A percentile compares a stretch with the other conserved stretches of the same genome.
phyloP scores from a whole-genome alignment of 129 eudicot genomes.

The Silybum marianum region DNA sequence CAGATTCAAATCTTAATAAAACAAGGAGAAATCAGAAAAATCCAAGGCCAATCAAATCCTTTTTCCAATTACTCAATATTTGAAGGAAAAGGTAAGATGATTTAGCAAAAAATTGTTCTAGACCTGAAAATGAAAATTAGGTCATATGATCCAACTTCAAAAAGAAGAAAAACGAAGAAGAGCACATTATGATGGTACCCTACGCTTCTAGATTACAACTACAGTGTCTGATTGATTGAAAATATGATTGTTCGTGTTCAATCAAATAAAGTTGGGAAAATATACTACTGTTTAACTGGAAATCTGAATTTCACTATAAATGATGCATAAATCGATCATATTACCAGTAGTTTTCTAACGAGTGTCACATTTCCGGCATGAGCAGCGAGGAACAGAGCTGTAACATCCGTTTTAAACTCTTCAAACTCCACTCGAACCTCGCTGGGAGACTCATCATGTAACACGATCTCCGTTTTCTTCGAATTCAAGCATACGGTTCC shows the following conservation, averaged over 20 bases:
- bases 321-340: neutral
- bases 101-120: constrained; percentile 2
- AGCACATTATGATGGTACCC: neutral
- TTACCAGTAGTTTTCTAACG: constrained; percentile 63
- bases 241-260: neutral
- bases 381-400: constrained; percentile 77
- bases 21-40: constrained; percentile 8
- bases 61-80: neutral
- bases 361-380: constrained; percentile 63
- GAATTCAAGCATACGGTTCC: constrained; percentile 66
- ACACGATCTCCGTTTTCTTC: constrained; percentile 58
- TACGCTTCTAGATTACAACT: neutral
- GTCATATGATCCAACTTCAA: neutral
- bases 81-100: neutral
- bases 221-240: neutral
- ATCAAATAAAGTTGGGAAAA: neutral
- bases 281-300: too few relatives aligned
- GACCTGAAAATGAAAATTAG: neutral
- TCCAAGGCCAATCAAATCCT: neutral
- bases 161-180: neutral
- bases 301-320: neutral
- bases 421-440: constrained; percentile 53
- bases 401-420: constrained; percentile 84
- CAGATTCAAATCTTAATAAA: neutral
- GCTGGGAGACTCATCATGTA: constrained; percentile 52